phyloP scores from a whole-genome alignment of 192 early-diverging fungal species.

The Linnemannia hyalina region DNA sequence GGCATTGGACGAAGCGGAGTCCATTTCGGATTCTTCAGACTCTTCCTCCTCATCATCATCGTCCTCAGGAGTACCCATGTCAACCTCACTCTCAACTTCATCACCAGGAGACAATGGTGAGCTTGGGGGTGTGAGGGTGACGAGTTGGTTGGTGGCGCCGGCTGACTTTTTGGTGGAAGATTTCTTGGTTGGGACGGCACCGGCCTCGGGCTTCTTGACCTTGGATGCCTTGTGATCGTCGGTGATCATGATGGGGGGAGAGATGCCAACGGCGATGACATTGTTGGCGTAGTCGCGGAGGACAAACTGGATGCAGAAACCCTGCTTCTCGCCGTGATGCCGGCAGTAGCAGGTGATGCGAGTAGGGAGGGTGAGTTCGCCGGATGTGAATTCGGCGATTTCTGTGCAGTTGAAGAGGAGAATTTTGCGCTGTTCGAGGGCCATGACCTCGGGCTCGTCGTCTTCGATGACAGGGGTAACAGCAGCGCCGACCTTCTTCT shows the following conservation, averaged over 20 bases:
- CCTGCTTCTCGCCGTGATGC: constrained; percentile 93
- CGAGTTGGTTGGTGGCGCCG: constrained; percentile 20
- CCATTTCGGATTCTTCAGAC: constrained; percentile 46
- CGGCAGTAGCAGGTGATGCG: constrained; percentile 98
- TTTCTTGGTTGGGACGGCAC: not conserved
- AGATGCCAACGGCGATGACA: constrained; percentile 83
- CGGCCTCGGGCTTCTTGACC: constrained; percentile 63
- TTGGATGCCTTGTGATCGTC: constrained; percentile 96
- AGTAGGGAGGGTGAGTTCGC: constrained; percentile 90
- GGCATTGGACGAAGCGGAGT: constrained; percentile 45
- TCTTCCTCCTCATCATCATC: constrained; percentile 42
- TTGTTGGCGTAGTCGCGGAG: constrained; percentile 75
- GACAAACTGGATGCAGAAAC: constrained; percentile 90
- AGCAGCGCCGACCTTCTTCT: constrained; percentile 43
- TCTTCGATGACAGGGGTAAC: constrained; percentile 23
- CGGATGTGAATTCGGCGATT: constrained; percentile 88
- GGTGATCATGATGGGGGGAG: constrained; percentile 96
- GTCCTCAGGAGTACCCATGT: constrained; percentile 46
- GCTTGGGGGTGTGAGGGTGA: constrained; percentile 52
- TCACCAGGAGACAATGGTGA: constrained; percentile 43
- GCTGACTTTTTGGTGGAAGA: constrained; percentile 17
- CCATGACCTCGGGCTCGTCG: constrained; percentile 73
- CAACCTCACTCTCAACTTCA: constrained; percentile 50
- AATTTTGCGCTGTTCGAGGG: constrained; percentile 82
- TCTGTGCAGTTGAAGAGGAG: constrained; percentile 91